Conservation (phyloP, 345 rosid species). For the Geranium rotundifolium region DNA sequence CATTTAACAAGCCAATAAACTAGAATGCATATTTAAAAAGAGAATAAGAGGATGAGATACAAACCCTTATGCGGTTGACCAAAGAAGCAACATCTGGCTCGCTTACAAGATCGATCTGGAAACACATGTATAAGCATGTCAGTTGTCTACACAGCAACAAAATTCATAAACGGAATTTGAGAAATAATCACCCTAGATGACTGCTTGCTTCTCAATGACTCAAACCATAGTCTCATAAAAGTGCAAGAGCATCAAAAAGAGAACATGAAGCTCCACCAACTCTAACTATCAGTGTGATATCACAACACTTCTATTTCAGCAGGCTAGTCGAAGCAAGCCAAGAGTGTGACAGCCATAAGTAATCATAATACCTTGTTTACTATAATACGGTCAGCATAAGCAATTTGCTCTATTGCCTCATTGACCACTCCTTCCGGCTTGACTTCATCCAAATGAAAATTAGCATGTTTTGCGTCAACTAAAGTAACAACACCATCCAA, state of each 20-base stretch:
- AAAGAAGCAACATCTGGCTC: slow-evolving; percentile 48
- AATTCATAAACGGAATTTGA: not conserved
- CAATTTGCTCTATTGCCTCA: slow-evolving; percentile 97
- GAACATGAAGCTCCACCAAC: no score
- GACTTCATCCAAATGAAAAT: slow-evolving; percentile 69
- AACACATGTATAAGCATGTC: slow-evolving; percentile 14
- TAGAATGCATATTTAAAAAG: not conserved
- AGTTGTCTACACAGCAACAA: slow-evolving; percentile 3
- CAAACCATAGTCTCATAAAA: no score
- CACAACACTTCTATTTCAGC: no score
- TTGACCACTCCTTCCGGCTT: slow-evolving; percentile 88
- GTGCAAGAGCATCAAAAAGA: no score
- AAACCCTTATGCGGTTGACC: slow-evolving; percentile 67
- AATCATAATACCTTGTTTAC: slow-evolving; percentile 58
- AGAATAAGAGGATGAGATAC: slow-evolving; percentile 5
- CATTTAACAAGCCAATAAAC: not conserved
- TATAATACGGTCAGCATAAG: slow-evolving; percentile 85
- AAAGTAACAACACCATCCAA: slow-evolving; percentile 90
- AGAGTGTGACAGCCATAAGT: no score
- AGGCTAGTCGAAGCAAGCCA: no score
- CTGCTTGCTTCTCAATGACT: no score
- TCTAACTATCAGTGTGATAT: no score
- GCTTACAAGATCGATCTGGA: slow-evolving; percentile 78
- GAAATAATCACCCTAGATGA: no score
- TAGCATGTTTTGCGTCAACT: slow-evolving; percentile 93